phyloP scores from a whole-genome alignment of 805 yeast genomes.

The Pichia nanzhaoensis region DNA sequence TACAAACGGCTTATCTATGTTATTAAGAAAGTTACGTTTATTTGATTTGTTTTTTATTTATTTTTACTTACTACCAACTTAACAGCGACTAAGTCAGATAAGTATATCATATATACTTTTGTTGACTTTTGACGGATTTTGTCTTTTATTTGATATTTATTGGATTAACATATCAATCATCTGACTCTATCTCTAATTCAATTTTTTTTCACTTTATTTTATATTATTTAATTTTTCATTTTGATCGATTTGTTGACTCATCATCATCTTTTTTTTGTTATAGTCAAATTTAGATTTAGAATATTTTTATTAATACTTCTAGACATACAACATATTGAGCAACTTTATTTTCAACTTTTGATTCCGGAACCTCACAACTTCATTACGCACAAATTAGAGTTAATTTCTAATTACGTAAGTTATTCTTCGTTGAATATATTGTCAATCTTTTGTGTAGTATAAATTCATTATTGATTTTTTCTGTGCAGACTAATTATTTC shows the following conservation, averaged over 20 bases:
- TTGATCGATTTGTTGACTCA: not conserved
- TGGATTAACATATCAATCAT: constrained; percentile 11
- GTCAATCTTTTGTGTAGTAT: not conserved
- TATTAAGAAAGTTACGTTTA: not conserved
- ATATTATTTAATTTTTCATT: not conserved
- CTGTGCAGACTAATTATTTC: not conserved
- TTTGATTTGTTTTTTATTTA: not conserved
- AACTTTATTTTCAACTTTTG: no score
- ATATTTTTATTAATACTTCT: constrained; percentile 4
- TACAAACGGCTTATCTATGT: constrained; percentile 5
- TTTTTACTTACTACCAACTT: not conserved
- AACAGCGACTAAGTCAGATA: not conserved
- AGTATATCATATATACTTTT: not conserved
- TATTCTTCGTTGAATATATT: not conserved
- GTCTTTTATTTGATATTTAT: constrained; percentile 11
- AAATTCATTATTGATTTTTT: not conserved
- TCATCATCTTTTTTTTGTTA: not conserved
- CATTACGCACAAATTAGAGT: not conserved
- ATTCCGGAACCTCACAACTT: no score
- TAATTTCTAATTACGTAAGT: not conserved
- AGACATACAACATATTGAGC: not conserved
- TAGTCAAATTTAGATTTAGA: not conserved
- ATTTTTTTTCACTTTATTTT: not conserved
- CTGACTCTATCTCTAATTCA: constrained; percentile 1
- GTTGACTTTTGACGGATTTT: not conserved